A percentile compares a stretch with the other conserved stretches of the same genome.
Evolutionary conservation across 2,329 filamentous ascomycete species (phyloP).

Genomic region (Domatiomyces catenatus): DNA sequence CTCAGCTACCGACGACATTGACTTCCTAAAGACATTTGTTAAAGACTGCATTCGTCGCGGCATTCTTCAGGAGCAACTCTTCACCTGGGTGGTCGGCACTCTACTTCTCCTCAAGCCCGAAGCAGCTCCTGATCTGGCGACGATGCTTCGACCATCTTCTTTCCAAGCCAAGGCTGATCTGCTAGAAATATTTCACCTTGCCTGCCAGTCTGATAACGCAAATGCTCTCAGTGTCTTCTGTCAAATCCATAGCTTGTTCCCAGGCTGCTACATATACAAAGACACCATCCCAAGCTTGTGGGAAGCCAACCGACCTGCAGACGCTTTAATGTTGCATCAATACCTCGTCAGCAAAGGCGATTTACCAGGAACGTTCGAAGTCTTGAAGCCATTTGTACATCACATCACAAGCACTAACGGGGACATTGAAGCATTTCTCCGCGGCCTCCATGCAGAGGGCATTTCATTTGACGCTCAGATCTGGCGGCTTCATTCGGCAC

Average conservation of each 20-base stretch:
- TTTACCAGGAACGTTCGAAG: constrained; percentile 24
- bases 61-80: constrained; percentile 21
- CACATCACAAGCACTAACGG: constrained; percentile 22
- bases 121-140: constrained; percentile 13
- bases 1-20: constrained; percentile 4
- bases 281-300: constrained; percentile 29
- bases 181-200: constrained; percentile 6
- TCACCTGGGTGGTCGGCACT: constrained; percentile 30
- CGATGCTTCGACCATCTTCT: constrained; percentile 4
- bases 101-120: constrained; percentile 19
- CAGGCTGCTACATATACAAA: constrained; percentile 29
- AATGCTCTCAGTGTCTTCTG: constrained; percentile 25
- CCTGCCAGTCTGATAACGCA: constrained; percentile 9
- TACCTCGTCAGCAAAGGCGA: constrained; percentile 29
- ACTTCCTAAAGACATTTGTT: constrained; percentile 9
- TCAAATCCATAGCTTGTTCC: constrained; percentile 26
- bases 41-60: constrained; percentile 1
- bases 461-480: constrained; percentile 13
- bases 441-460: constrained; percentile 15
- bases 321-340: constrained; percentile 33
- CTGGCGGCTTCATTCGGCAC: constrained; percentile 3
- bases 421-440: constrained; percentile 7
- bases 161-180: constrained; percentile 11
- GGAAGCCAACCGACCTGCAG: constrained; percentile 22
- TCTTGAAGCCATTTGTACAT: constrained; percentile 27